Percentiles rank a stretch among this genome's conserved stretches.
Conservation (phyloP, 495 filamentous ascomycete species). For the Articulospora tetracladia region DNA sequence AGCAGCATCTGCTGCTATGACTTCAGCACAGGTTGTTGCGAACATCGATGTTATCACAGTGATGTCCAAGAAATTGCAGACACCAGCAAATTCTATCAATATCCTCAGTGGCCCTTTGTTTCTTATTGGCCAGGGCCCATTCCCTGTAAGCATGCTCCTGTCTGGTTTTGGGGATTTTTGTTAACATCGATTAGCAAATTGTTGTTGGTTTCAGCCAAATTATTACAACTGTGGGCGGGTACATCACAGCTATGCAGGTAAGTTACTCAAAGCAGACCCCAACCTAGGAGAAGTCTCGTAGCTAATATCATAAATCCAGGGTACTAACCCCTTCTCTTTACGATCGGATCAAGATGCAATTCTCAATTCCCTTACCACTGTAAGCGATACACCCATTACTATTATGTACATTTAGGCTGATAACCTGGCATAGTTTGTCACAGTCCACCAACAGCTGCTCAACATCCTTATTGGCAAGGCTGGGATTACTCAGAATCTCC, state of each 20-base stretch:
- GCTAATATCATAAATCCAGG: too few species aligned
- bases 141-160: constrained; percentile 23
- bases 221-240: constrained; percentile 14
- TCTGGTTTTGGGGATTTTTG: not conserved
- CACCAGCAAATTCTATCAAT: constrained; percentile 26
- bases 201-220: constrained; percentile 23
- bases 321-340: not conserved
- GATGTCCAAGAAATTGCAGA: constrained; percentile 26
- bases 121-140: constrained; percentile 26
- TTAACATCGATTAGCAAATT: constrained; percentile 12
- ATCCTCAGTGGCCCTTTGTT: constrained; percentile 25
- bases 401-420: not conserved
- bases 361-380: constrained; percentile 16
- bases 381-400: constrained; percentile 3
- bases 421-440: constrained; percentile 22
- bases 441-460: constrained; percentile 27
- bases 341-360: too few species aligned
- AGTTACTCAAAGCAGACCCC: too few species aligned
- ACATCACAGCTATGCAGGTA: not conserved
- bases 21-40: not conserved
- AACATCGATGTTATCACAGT: not conserved
- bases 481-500: constrained; percentile 19
- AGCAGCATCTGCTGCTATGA: not conserved
- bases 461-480: constrained; percentile 31
- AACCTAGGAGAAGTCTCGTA: too few species aligned